Percentiles rank a stretch among this genome's conserved stretches.
Conservation (phyloP, 495 filamentous ascomycete species). For the Lasiosphaeria hispida region DNA sequence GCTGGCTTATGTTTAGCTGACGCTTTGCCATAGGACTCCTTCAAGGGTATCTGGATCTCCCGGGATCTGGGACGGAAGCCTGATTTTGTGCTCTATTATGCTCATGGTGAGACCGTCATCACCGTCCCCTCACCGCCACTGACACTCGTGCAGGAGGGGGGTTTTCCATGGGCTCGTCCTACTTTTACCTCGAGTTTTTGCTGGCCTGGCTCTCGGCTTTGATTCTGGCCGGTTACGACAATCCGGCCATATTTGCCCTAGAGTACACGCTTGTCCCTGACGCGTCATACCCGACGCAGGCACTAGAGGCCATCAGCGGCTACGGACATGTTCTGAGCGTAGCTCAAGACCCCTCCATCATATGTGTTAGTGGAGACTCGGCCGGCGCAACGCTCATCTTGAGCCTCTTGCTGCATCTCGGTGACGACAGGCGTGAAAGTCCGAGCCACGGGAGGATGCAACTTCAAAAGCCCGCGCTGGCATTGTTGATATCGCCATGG, state of each 20-base stretch:
- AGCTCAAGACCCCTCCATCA: conserved; percentile 48
- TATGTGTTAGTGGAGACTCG: conserved; percentile 70
- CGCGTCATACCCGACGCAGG: conserved; percentile 63
- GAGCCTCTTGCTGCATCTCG: conserved; percentile 61
- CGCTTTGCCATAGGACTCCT: conserved; percentile 15
- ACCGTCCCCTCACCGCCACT: not conserved
- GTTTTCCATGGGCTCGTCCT: conserved; percentile 71
- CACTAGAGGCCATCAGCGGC: conserved; percentile 61
- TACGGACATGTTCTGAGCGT: conserved; percentile 63
- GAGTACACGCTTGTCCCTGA: conserved; percentile 81
- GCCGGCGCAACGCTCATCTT: conserved; percentile 70
- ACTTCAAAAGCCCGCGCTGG: conserved; percentile 46
- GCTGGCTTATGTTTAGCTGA: conserved; percentile 17
- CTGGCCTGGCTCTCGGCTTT: conserved; percentile 61
- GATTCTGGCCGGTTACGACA: conserved; percentile 56
- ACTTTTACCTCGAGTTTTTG: conserved; percentile 81
- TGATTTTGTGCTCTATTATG: conserved; percentile 71
- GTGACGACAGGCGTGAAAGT: conserved; percentile 21
- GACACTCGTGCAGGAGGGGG: conserved; percentile 55
- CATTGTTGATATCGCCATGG: conserved; percentile 60
- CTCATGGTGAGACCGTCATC: conserved; percentile 54
- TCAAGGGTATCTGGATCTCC: conserved; percentile 63
- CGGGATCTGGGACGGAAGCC: conserved; percentile 50
- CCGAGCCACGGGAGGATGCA: conserved; percentile 11
- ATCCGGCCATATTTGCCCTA: conserved; percentile 73